Evolutionary conservation across 352 stramenopile genomes (phyloP).

Genomic region (Globisporangium rhizosaccharum): DNA sequence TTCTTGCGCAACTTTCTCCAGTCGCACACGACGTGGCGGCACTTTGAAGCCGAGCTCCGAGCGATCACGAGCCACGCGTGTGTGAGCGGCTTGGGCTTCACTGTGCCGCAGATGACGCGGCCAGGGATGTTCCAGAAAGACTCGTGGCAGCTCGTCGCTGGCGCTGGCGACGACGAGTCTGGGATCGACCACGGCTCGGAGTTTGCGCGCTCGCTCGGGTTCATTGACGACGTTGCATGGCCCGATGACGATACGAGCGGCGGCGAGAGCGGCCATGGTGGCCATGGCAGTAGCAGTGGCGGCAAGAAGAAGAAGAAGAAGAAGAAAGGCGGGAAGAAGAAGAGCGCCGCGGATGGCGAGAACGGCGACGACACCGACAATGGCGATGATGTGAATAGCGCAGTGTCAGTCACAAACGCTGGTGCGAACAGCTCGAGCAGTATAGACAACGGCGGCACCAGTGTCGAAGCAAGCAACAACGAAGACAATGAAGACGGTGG

Average conservation of each 20-base stretch:
- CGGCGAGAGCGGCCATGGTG: conserved; percentile 8
- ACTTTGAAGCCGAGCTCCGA: conserved; percentile 67
- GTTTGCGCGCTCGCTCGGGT: conserved; percentile 72
- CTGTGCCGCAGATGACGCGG: conserved; percentile 59
- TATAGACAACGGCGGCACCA: too few species aligned
- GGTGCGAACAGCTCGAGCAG: too few species aligned
- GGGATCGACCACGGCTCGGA: conserved; percentile 83
- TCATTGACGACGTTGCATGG: conserved; percentile 83
- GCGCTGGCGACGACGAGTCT: conserved; percentile 30
- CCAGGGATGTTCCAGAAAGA: conserved; percentile 49
- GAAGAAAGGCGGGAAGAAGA: conserved; percentile 40
- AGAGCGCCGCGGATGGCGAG: neutral
- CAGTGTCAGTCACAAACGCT: conserved; percentile 5
- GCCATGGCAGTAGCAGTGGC: conserved; percentile 19
- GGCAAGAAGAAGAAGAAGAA: conserved; percentile 81
- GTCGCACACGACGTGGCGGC: conserved; percentile 81
- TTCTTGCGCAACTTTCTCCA: conserved; percentile 88
- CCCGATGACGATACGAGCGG: conserved; percentile 41
- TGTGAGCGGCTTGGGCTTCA: conserved; percentile 67
- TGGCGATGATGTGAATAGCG: neutral
- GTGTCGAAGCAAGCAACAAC: too few species aligned
- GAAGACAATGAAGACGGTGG: conserved; percentile 19
- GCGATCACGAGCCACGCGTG: conserved; percentile 47
- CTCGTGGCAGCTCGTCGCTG: conserved; percentile 50
- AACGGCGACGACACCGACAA: conserved; percentile 6